A percentile compares a stretch with the other conserved stretches of the same genome.
These are phyloP conservation scores for Beverwykella pulmonaria DNA, from an alignment of 495 filamentous ascomycete genomes.

Conservation along the genomic window DNA sequence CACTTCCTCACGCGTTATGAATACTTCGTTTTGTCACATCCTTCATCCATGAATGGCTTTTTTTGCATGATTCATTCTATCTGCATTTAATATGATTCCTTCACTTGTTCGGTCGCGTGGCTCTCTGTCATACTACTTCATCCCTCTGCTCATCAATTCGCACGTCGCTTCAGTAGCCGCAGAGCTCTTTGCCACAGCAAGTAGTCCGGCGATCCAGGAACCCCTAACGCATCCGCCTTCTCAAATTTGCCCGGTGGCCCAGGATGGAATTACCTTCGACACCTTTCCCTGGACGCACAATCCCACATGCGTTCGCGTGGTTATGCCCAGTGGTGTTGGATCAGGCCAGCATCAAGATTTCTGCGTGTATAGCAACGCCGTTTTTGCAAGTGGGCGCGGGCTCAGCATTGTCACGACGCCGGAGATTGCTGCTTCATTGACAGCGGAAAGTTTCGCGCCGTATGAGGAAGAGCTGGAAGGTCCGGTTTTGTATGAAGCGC, in stretches of 20 bases:
- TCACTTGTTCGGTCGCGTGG: background rate
- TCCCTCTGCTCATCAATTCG: background rate
- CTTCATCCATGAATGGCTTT: background rate
- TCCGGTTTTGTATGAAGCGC: slow-evolving; percentile 7
- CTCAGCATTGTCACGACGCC: slow-evolving; percentile 30
- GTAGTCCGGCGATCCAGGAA: slow-evolving; percentile 4
- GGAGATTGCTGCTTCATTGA: slow-evolving; percentile 5
- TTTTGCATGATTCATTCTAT: background rate
- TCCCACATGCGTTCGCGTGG: slow-evolving; percentile 9
- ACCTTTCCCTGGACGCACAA: slow-evolving; percentile 11
- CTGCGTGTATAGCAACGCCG: slow-evolving; percentile 29
- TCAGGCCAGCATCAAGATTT: slow-evolving; percentile 10
- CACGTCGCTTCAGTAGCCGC: background rate
- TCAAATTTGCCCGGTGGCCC: background rate
- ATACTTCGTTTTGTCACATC: background rate
- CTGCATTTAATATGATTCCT: background rate
- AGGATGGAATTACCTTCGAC: slow-evolving; percentile 8
- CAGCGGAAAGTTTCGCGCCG: background rate
- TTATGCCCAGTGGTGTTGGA: background rate
- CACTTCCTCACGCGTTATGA: background rate
- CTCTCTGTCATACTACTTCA: background rate
- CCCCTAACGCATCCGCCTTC: background rate
- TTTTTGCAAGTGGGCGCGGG: slow-evolving; percentile 14
- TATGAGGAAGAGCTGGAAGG: slow-evolving; percentile 10
- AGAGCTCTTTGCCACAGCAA: slow-evolving; percentile 7